Conservation (phyloP, 2,329 filamentous ascomycete species). For the Hypoxylon sp. region DNA sequence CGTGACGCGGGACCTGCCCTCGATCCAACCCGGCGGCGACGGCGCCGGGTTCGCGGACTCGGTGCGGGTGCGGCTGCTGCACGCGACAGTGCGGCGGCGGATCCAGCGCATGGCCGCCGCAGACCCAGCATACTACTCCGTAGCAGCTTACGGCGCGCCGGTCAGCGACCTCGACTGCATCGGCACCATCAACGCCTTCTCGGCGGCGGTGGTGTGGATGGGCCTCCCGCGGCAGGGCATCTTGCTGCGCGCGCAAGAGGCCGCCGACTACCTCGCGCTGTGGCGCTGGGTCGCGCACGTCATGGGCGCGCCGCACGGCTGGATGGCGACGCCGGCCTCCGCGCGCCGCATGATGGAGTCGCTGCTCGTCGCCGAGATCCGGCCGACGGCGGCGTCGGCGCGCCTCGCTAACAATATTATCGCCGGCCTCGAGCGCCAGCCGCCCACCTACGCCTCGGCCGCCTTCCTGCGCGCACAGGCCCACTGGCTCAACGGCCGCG, state of each 20-base stretch:
- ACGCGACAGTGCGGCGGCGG: constrained; percentile 70
- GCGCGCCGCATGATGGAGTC: constrained; percentile 73
- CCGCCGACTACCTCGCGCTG: constrained; percentile 73
- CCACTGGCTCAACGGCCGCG: constrained; percentile 73
- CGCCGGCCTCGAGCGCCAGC: constrained; percentile 68
- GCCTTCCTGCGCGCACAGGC: constrained; percentile 73
- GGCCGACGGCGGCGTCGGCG: constrained; percentile 68
- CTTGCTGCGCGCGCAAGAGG: constrained; percentile 67
- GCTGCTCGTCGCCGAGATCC: constrained; percentile 70
- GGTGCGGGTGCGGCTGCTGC: constrained; percentile 72
- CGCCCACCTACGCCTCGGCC: constrained; percentile 70
- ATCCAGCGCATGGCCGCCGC: constrained; percentile 67
- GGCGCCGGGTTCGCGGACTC: constrained; percentile 71
- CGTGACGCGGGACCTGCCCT: constrained; percentile 69
- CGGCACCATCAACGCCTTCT: constrained; percentile 76
- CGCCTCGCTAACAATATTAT: constrained; percentile 80
- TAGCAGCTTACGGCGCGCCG: constrained; percentile 66
- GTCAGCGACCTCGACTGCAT: constrained; percentile 81
- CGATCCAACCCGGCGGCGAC: constrained; percentile 72
- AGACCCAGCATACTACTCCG: constrained; percentile 68
- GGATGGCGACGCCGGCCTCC: constrained; percentile 62
- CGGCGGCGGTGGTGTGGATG: constrained; percentile 70
- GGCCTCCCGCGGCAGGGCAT: constrained; percentile 62
- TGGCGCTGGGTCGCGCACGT: constrained; percentile 79
- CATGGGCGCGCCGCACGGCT: constrained; percentile 71